Conservation (phyloP, 441 rosid genomes). For the Populus hybrid region DNA sequence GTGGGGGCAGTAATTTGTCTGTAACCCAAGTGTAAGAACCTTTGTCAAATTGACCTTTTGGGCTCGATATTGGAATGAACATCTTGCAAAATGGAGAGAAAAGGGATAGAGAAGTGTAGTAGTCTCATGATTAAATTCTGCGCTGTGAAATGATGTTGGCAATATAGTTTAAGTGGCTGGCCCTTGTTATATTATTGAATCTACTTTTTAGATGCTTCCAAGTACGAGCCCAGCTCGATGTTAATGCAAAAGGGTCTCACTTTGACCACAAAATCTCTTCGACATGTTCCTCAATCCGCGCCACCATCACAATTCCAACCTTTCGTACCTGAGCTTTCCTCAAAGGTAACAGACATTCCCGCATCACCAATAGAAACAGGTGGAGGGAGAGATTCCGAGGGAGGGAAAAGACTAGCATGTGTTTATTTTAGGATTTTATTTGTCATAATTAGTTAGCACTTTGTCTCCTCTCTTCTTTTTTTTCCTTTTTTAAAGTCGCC, state of each 20-base stretch:
- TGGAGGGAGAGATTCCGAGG: neutral
- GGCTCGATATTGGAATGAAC: slow-evolving; percentile 20
- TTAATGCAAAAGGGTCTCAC: slow-evolving; percentile 14
- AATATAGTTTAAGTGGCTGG: slow-evolving; percentile 7
- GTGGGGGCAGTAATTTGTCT: slow-evolving; percentile 37
- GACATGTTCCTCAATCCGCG: slow-evolving; percentile 27
- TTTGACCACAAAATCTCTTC: slow-evolving; percentile 34
- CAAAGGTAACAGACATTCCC: slow-evolving; percentile 33
- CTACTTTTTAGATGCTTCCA: slow-evolving; percentile 15
- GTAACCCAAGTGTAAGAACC: slow-evolving; percentile 17
- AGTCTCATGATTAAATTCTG: slow-evolving; percentile 34
- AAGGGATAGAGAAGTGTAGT: too few species aligned
- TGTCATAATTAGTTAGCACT: slow-evolving; percentile 27
- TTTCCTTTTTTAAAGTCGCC: slow-evolving; percentile 7
- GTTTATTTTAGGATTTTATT: slow-evolving; percentile 22
- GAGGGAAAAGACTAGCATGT: neutral
- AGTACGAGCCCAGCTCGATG: slow-evolving; percentile 35
- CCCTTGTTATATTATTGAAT: slow-evolving; percentile 20
- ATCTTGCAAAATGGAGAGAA: slow-evolving; percentile 38
- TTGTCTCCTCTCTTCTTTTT: slow-evolving; percentile 11
- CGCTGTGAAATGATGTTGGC: too few species aligned
- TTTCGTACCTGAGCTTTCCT: slow-evolving; percentile 22
- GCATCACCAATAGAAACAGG: slow-evolving; percentile 28
- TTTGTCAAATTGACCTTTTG: slow-evolving; percentile 35
- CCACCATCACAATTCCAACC: slow-evolving; percentile 19